Conservation (phyloP, 2,329 filamentous ascomycete genomes). For the Trichoderma breve region DNA sequence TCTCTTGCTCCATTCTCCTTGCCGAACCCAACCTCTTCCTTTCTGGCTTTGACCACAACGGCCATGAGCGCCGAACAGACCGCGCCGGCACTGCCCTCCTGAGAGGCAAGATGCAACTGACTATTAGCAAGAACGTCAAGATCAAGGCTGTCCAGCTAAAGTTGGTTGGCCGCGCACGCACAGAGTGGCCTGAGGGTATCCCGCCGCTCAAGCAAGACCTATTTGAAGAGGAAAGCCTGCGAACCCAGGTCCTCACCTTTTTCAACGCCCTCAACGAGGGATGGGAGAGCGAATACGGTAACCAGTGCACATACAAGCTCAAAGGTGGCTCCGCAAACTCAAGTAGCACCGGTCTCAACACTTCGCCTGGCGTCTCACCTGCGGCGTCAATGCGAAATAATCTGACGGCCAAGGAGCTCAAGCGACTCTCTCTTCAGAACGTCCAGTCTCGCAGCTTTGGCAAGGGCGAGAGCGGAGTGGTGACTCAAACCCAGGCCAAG, state of each 20-base stretch:
- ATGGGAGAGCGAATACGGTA: slow-evolving; percentile 62
- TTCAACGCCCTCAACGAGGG: slow-evolving; percentile 74
- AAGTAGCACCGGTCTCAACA: slow-evolving; percentile 34
- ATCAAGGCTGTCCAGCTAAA: slow-evolving; percentile 88
- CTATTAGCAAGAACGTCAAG: slow-evolving; percentile 85
- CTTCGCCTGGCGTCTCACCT: slow-evolving; percentile 24
- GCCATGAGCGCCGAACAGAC: slow-evolving; percentile 50
- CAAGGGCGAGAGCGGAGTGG: slow-evolving; percentile 69
- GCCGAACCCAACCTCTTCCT: slow-evolving; percentile 80
- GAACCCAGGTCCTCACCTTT: slow-evolving; percentile 87
- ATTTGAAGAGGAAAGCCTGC: slow-evolving; percentile 78
- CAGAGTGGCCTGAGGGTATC: slow-evolving; percentile 96
- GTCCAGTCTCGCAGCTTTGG: slow-evolving; percentile 82
- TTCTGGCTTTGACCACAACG: slow-evolving; percentile 73
- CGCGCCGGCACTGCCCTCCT: slow-evolving; percentile 77
- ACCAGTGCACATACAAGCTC: slow-evolving; percentile 57
- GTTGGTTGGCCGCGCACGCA: slow-evolving; percentile 79
- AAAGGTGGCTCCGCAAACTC: slow-evolving; percentile 39
- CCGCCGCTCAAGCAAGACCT: slow-evolving; percentile 82
- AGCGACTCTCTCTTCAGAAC: slow-evolving; percentile 74
- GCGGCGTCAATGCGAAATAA: slow-evolving; percentile 28
- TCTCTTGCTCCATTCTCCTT: slow-evolving; percentile 70
- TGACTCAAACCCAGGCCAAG: slow-evolving; percentile 59
- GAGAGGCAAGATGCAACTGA: slow-evolving; percentile 77
- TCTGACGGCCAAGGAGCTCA: slow-evolving; percentile 49